Base-by-base conservation (phyloP, 495 filamentous ascomycete genomes). In the Podospora appendiculata region DNA sequence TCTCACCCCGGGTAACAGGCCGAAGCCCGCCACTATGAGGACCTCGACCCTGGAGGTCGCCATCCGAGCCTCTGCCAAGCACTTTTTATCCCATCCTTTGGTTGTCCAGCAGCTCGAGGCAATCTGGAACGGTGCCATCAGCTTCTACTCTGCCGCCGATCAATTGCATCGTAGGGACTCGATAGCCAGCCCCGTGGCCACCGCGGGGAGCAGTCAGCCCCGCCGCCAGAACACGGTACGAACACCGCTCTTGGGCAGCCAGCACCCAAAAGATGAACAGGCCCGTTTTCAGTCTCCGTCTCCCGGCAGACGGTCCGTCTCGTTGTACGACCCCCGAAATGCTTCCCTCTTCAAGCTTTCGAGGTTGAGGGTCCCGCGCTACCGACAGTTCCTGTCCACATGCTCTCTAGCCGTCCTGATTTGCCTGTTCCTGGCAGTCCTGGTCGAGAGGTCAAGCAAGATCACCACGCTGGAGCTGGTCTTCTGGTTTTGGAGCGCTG, bases 401-500 rank as follows among this genome's bases (percentile, higher is more conserved):
- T 72, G 86, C 52, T 95, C 90, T 0, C 82, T 93, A 45, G 85
- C 85, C 13, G 78, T 90, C 33, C 74, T 96, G 58, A 78, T 96
- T 18, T 82, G 82, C n/a, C 73, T 96, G 36, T 95, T 89, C 59
- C 66, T 95, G 17, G 84, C 87, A 3, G 88, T 95, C 14, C 68
- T 92, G 8, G 64, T 74, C 41, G 67, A 86, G 62, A 73, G 87
- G 50, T 89, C 88, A 16, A 78, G 79, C 41, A 73, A 75, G 18
- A 95, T 96, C 58, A 93, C 89, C 11, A 73, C 80, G 3, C 68
- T 95, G 8, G 91, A 96, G 65, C 65, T 95, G 17, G 59, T 93
- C 10, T 96, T 96, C 64, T 96, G 91, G 91, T 85, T 96, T 64
- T 96, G 91, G 91, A 92, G 88, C 62, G 87, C 88, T 18, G 91